These are phyloP conservation scores for Paragyromitra xinjiangensis DNA, from an alignment of 495 filamentous ascomycete species.

Conservation along the genomic window DNA sequence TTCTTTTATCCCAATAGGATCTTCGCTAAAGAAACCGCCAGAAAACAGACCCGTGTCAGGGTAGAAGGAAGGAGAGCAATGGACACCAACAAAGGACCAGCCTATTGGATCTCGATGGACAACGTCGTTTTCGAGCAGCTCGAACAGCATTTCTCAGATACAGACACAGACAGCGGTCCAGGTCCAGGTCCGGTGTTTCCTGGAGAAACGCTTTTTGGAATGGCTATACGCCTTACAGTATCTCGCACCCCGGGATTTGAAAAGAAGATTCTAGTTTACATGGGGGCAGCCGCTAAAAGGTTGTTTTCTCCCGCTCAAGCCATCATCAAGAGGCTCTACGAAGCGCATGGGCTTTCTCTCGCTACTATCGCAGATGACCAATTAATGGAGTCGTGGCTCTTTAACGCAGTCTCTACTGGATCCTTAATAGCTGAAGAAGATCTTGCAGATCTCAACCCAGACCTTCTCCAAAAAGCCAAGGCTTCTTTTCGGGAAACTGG, in stretches of 20 bases:
- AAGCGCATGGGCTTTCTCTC: slow-evolving; percentile 8
- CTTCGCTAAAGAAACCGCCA: slow-evolving; percentile 4
- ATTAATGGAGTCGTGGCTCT: slow-evolving; percentile 28
- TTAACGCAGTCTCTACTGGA: slow-evolving; percentile 27
- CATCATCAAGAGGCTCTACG: slow-evolving; percentile 20
- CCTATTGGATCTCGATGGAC: slow-evolving; percentile 23
- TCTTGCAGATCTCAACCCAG: slow-evolving; percentile 21
- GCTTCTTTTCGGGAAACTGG: slow-evolving; percentile 12
- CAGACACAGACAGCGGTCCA: not conserved
- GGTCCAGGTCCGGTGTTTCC: not conserved
- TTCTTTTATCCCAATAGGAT: slow-evolving; percentile 10
- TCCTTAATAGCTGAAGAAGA: slow-evolving; percentile 25
- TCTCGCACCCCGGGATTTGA: not conserved
- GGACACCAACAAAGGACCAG: slow-evolving; percentile 7
- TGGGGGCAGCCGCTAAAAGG: slow-evolving; percentile 18
- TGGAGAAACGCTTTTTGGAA: slow-evolving; percentile 28
- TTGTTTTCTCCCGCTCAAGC: slow-evolving; percentile 29
- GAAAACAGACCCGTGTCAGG: not conserved
- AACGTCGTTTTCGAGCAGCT: slow-evolving; percentile 10
- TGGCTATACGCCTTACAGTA: slow-evolving; percentile 16
- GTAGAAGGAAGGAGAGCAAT: not conserved
- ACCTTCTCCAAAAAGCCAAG: slow-evolving; percentile 17
- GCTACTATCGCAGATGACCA: not conserved
- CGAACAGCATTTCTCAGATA: slow-evolving; percentile 7
- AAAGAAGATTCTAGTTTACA: slow-evolving; percentile 13